Base-by-base conservation (phyloP, 2,329 filamentous ascomycete genomes). In the Aspergillus phoenicis region DNA sequence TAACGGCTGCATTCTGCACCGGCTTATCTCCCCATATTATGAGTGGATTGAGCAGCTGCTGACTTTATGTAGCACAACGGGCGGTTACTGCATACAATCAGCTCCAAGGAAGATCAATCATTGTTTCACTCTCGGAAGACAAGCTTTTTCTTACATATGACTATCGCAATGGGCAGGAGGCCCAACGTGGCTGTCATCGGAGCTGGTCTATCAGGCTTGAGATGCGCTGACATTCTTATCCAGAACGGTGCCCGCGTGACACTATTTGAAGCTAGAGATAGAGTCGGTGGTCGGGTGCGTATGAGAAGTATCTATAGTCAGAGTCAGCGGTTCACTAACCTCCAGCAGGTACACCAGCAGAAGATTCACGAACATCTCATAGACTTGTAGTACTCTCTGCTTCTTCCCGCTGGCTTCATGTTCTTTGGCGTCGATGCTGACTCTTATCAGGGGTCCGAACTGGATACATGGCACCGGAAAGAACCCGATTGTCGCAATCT, bases 381-480 rank as follows among this genome's bases (percentile, higher is more conserved):
- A 47, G 86, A 88, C 73, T 73, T 87, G 84, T 86, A 79, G 67
- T 6, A 83, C 63, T 51, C 6, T 17, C 52, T n/a, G 1, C 30
- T 41, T 26, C 39, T 38, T 43, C 30, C 36, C 8, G 4, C 11
- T 4, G 8, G 26, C 20, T 48, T 15, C 2, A 26, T 36, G 10
- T 10, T 22, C 7, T 24, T 24, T 30, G 30, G 49, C 47, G 20
- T 51, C 51, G 28, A 57, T 47, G 36, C 66, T 73, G 53, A 70
- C 59, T 13, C 28, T 49, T 51, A 15, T 22, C 30, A 87, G 84
- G 11, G 86, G 86, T 2, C 84, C 86, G 0, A 88, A 88, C 64
- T 88, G 86, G 86, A 87, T 88, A 53, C 86, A 89, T 70, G 86
- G 86, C 15, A 84, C 83, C 1, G 77, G 83, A 2, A 75, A 83